Evolutionary conservation across 306 rosid genomes (phyloP).

Genomic region (Vigna nakashimae): DNA sequence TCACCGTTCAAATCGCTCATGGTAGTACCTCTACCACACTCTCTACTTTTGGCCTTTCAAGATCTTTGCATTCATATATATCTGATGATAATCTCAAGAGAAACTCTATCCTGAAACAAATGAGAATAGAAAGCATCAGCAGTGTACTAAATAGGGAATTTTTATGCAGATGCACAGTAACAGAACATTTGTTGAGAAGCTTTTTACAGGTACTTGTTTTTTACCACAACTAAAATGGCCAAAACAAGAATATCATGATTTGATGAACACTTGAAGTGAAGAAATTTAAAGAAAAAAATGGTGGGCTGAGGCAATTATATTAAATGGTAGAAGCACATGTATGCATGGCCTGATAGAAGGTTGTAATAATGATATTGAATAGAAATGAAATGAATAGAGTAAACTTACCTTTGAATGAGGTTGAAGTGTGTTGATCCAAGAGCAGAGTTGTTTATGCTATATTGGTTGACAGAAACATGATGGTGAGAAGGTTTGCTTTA

Average conservation of each 20-base stretch:
- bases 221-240: no score
- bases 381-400: not conserved
- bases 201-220: no score
- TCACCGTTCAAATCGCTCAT: conserved; percentile 66
- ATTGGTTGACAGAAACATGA: conserved; percentile 53
- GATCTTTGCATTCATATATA: no score
- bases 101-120: no score
- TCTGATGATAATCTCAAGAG: no score
- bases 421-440: conserved; percentile 51
- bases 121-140: no score
- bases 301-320: conserved; percentile 9
- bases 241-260: no score
- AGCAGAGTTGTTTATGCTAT: conserved; percentile 41
- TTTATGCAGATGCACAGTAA: no score
- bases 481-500: conserved; percentile 51
- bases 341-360: not conserved
- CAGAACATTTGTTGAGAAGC: no score
- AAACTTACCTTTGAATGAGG: conserved; percentile 56
- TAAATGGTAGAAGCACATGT: conserved; percentile 19
- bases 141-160: no score
- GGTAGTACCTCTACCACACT: no score
- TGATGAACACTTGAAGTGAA: conserved; percentile 1
- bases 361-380: conserved; percentile 27
- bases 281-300: conserved; percentile 9
- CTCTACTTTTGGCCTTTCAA: no score